Conservation (phyloP, 257 asterid species). For the Nicotiana noctiflora region DNA sequence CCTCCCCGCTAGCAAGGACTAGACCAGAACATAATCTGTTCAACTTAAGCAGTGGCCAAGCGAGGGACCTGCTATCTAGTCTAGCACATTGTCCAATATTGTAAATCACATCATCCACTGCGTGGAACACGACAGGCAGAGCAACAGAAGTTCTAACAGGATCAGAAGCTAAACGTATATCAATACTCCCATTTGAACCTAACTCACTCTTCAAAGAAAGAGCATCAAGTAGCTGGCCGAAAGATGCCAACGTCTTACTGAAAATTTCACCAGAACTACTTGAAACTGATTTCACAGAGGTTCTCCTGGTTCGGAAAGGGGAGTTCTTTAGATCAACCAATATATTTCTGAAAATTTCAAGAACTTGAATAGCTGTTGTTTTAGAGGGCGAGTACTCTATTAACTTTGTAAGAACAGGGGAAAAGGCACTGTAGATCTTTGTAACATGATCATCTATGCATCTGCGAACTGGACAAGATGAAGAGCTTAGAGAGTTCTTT, state of each 20-base stretch:
- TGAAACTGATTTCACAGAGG: conserved; percentile 36
- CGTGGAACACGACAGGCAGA: conserved; percentile 83
- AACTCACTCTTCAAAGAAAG: conserved; percentile 57
- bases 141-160: conserved; percentile 78
- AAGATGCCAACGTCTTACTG: conserved; percentile 28
- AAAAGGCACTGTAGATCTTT: conserved; percentile 59
- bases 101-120: conserved; percentile 67
- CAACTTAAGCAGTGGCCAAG: conserved; percentile 86
- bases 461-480: conserved; percentile 73
- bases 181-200: conserved; percentile 35
- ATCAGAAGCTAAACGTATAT: conserved; percentile 57
- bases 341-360: conserved; percentile 39
- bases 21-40: conserved; percentile 76
- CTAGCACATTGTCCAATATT: conserved; percentile 33
- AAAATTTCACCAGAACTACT: conserved; percentile 20
- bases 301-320: conserved; percentile 75
- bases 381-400: conserved; percentile 43
- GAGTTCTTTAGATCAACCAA: conserved; percentile 57
- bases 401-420: conserved; percentile 46
- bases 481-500: conserved; percentile 51
- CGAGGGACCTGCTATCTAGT: conserved; percentile 43
- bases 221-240: conserved; percentile 52
- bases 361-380: conserved; percentile 40
- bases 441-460: conserved; percentile 85
- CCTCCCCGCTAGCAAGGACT: conserved; percentile 94